Base-by-base conservation (phyloP, 768 basidiomycete genomes). In the Lanmaoa pseudosensibilis region DNA sequence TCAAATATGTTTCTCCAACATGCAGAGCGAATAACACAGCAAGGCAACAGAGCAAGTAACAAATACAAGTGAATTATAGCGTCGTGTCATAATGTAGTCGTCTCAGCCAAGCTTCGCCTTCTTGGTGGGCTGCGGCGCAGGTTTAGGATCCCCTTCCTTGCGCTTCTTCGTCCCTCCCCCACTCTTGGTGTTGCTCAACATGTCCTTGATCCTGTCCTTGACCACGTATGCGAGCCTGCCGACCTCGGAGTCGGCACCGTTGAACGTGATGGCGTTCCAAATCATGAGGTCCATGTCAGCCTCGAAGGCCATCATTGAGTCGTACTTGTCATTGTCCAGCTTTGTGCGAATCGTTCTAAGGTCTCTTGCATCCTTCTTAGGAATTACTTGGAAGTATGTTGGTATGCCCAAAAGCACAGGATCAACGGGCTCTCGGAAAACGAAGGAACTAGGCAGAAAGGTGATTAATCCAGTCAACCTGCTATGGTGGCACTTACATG, bases 231-330 rank as follows among this genome's bases (percentile, higher is more conserved):
- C 82, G 38, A 88, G 74, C 41, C 74, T 67, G 16, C 87, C 92
- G n/a, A 92, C 89, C 55, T 91, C 88, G 3, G 90, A 90, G 44
- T 87, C 85, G 2, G 76, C 75, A 0, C 89, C 90, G 62, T 98
- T 98, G 80, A 97, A 98, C 51, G 80, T 83, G 69, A 90, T 82
- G 16, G 95, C 92, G 67, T 98, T 98, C 57, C 83, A 75, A 56
- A 92, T 73, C 94, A 98, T 96, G 41, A 95, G 80, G 43, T 88
- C 83, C 52, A 95, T 73, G 68, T 98, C 96, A 2, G 85, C 88
- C 67, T 92, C 88, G 65, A 96, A 86, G 3, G 84, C 84, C 45
- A 90, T 88, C 50, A 85, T 72, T 3, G 84, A 81, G 33, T 88
- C 85, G 69, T 95, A 95, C 71, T 87, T 88, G 75, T 94, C 93